Base-by-base conservation (phyloP, 371 early-diverging fungal species). In the Blakeslea trispora region DNA sequence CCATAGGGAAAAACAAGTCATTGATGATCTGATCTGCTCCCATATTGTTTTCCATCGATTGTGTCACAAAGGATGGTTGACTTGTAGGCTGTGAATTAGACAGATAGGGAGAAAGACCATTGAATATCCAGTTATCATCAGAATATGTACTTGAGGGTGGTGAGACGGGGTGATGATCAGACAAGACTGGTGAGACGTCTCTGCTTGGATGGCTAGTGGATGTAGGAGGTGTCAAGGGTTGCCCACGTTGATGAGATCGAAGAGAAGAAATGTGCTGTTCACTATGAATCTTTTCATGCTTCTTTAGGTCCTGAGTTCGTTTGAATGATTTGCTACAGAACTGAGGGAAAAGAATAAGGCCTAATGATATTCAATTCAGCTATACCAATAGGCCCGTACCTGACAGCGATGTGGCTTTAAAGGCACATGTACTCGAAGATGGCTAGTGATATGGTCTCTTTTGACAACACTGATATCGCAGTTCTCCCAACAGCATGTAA, bases 401-500 rank as follows among this genome's bases (percentile, higher is more conserved):
- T 61, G 68, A 72, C 97, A 97, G 32, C 68, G 77, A 73, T 91
- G 84, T 18, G 95, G 96, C 69, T 94, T 94, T 24, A 92, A 81
- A n/a, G 93, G 87, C 19, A 97, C 85, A 69, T 97, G 97, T 19
- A 93, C 90, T 57, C 94, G 79, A 54, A 96, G 70, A 68, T 97
- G 97, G 19, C 91, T 91, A 17, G 95, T 95, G 56, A 96, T 90
- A 68, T 97, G 97, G 75, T 97, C 96, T 61, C 97, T 77, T 75
- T 96, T 97, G 35, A 81, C 68, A 18, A 88, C 86, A 22, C 76
- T 72, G 31, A 87, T 82, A 35, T 75, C 72, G 73, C 97, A 96
- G 46, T 79, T 83, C 18, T 86, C 88, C 96, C 96, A 97, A 51
- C 84, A 82, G 70, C 97, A 97, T 44, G 78, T 81, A 19, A 96